Base-by-base conservation (phyloP, 106 monocot species). In the Gastrodia elata region DNA sequence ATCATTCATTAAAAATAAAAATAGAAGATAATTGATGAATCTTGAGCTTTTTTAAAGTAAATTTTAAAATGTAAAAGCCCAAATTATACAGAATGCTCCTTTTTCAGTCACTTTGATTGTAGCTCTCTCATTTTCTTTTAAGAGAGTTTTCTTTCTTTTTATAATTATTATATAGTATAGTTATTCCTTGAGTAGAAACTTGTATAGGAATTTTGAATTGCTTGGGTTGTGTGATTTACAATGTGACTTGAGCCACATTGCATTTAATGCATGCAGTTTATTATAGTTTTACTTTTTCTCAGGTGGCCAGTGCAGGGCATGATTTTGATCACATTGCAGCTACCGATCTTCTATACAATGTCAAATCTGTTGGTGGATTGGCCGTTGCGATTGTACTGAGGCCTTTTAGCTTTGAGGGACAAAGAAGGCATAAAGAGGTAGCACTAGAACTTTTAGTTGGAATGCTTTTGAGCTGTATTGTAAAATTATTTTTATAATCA, bases 401-500 rank as follows among this genome's bases (percentile, higher is more conserved):
- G 75, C 91, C 91, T 5, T 91, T 91, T 65, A 77, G 75, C 74
- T 91, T 91, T 78, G 88, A 88, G 82, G 88, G 91, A 65, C 78
- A 85, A 76, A 86, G 80, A 71, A 81, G 91, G 28, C 77, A 77
- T 43, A 71, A 79, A 77, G 91, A 88, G 85, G 91, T 91, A 76
- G 3, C 65, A 52, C 24, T n/a, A 38, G 4, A 11, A 6, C n/a
- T 40, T 39, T 70, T 7, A 16, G 8, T 16, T 80, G 35, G 35
- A 74, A 67, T 68, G 28, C 25, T 37, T 56, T 30, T 48, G 20
- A 22, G 37, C 41, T 69, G 41, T 39, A 10, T 1, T 40, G 39
- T 15, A 22, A 69, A 25, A 8, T 69, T 24, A 18, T 67, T 37
- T n/a, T 38, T 24, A 5, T 67, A 11, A 40, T 6, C 40, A 39